Conservation (phyloP, 2,329 filamentous ascomycete species). For the Sclerotinia subarctica region DNA sequence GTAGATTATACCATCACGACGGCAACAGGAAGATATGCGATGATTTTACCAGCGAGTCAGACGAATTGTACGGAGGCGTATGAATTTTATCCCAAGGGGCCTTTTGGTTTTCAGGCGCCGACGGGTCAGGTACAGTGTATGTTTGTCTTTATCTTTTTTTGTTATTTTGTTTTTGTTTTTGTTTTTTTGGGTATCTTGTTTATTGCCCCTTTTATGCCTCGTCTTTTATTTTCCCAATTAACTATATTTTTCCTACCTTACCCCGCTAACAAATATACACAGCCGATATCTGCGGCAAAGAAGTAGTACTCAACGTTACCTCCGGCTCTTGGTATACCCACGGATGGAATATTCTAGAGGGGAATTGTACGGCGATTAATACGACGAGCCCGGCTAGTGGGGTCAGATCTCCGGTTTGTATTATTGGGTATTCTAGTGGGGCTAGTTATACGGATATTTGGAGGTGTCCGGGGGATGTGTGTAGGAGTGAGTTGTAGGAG, state of each 20-base stretch:
- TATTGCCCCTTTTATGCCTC: too few species aligned
- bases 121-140: neutral
- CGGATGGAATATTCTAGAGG: neutral
- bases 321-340: slow-evolving; percentile 4
- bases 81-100: slow-evolving; percentile 10
- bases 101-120: slow-evolving; percentile 1
- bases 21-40: slow-evolving; percentile 1
- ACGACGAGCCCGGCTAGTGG: neutral
- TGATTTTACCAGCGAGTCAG: slow-evolving; percentile 9
- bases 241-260: too few species aligned
- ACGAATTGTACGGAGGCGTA: neutral
- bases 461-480: neutral
- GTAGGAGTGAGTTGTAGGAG: neutral
- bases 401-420: neutral
- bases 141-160: neutral
- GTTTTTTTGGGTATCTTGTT: too few species aligned
- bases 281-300: slow-evolving; percentile 2
- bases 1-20: slow-evolving; percentile 5
- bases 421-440: neutral
- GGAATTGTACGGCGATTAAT: slow-evolving; percentile 5
- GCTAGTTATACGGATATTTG: neutral
- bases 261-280: neutral
- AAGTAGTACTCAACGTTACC: slow-evolving; percentile 7
- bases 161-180: too few species aligned
- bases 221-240: too few species aligned